These are phyloP conservation scores for Alternaria sp. DNA, from an alignment of 2,329 filamentous ascomycete genomes.

Conservation along the genomic window DNA sequence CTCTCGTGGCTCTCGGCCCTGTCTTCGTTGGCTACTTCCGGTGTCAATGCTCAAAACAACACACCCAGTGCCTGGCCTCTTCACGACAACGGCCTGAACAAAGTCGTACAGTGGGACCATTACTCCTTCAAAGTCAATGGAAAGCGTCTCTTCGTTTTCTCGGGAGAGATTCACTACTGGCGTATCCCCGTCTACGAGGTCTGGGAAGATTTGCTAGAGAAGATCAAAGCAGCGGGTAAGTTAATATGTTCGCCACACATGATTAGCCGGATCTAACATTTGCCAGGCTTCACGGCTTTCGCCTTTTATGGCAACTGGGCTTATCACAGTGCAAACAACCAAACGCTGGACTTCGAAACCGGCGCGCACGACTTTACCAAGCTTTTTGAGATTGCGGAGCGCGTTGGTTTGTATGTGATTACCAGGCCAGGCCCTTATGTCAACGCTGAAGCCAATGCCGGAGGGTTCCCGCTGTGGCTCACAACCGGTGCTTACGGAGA, in stretches of 20 bases:
- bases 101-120: slow-evolving; percentile 63
- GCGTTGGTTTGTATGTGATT: slow-evolving; percentile 65
- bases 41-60: slow-evolving; percentile 36
- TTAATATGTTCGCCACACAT: background rate
- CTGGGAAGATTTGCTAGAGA: slow-evolving; percentile 62
- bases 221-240: slow-evolving; percentile 57
- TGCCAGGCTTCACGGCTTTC: slow-evolving; percentile 57
- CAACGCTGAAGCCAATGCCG: slow-evolving; percentile 70
- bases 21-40: slow-evolving; percentile 25
- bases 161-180: slow-evolving; percentile 62
- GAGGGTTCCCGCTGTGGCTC: slow-evolving; percentile 70
- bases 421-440: slow-evolving; percentile 69
- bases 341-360: slow-evolving; percentile 61
- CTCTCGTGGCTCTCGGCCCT: slow-evolving; percentile 37
- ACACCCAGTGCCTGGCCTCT: slow-evolving; percentile 55
- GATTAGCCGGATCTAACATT: background rate
- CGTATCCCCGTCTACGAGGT: slow-evolving; percentile 61
- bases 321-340: slow-evolving; percentile 58
- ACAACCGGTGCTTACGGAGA: slow-evolving; percentile 67
- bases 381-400: slow-evolving; percentile 63
- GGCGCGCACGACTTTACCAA: slow-evolving; percentile 63
- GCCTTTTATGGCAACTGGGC: slow-evolving; percentile 60
- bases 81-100: slow-evolving; percentile 59
- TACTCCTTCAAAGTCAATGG: slow-evolving; percentile 63
- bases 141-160: slow-evolving; percentile 62